These are phyloP conservation scores for Hibiscus syriacus DNA, from an alignment of 345 rosid species.

Conservation along the genomic window DNA sequence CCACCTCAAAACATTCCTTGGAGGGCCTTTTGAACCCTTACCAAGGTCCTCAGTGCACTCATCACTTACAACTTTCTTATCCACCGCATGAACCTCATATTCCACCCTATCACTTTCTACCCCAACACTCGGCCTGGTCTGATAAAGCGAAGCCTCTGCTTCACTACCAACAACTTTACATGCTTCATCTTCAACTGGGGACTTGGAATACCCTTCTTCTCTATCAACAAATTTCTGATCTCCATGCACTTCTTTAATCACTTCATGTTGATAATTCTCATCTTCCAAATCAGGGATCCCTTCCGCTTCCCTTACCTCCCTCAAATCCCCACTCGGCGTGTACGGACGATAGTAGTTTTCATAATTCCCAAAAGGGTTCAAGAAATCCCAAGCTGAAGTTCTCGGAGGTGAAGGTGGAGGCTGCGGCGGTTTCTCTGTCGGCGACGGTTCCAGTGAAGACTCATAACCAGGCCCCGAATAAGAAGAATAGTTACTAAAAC, in stretches of 20 bases:
- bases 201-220: constrained; percentile 24
- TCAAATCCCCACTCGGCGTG: constrained; percentile 60
- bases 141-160: constrained; percentile 34
- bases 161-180: constrained; percentile 21
- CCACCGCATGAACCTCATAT: constrained; percentile 79
- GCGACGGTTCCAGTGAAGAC: constrained; percentile 26
- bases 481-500: constrained; percentile 20
- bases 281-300: constrained; percentile 97
- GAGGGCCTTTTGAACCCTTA: constrained; percentile 30
- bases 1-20: constrained; percentile 50
- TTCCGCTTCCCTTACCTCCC: constrained; percentile 59
- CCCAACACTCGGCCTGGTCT: constrained; percentile 37
- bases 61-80: constrained; percentile 65
- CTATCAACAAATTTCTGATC: constrained; percentile 32
- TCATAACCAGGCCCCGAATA: constrained; percentile 24
- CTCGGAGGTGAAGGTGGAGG: constrained; percentile 78
- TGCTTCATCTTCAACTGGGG: constrained; percentile 26
- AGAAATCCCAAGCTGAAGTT: constrained; percentile 69
- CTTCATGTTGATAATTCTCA: constrained; percentile 54
- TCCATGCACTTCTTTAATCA: constrained; percentile 59
- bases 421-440: constrained; percentile 66
- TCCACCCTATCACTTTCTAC: constrained; percentile 40
- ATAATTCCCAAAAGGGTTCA: constrained; percentile 48
- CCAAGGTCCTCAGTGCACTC: constrained; percentile 37
- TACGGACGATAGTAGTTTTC: constrained; percentile 44